Percentiles rank a stretch among this genome's conserved stretches.
Conservation (phyloP, 306 rosid genomes). For the Fragaria vesca region DNA sequence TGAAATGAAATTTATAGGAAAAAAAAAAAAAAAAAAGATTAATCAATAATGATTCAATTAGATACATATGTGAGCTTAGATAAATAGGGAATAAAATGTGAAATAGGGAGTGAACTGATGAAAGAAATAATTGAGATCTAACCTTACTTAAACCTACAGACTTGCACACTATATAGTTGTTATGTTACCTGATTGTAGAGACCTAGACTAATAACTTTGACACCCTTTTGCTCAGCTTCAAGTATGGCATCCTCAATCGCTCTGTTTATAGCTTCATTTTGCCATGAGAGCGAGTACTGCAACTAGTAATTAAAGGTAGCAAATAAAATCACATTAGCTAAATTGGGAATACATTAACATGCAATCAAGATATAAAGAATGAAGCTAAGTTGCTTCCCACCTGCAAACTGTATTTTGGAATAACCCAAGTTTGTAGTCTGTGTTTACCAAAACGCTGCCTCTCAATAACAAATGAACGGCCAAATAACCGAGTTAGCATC, state of each 20-base stretch:
- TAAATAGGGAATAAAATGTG: not conserved
- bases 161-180: not conserved
- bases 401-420: slow-evolving; percentile 33
- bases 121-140: not conserved
- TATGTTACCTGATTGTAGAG: slow-evolving; percentile 41
- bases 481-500: slow-evolving; percentile 23
- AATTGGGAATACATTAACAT: not conserved
- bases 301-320: not conserved
- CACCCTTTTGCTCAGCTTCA: slow-evolving; percentile 38
- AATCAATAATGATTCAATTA: not conserved
- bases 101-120: not conserved
- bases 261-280: slow-evolving; percentile 30
- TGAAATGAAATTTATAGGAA: slow-evolving; percentile 7
- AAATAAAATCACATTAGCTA: not conserved
- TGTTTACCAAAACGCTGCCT: slow-evolving; percentile 22
- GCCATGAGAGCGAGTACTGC: slow-evolving; percentile 31
- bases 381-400: not conserved
- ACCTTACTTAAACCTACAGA: not conserved
- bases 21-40: not conserved
- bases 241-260: slow-evolving; percentile 37
- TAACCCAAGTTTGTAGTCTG: slow-evolving; percentile 37
- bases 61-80: not conserved
- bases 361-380: not conserved
- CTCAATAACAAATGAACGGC: slow-evolving; percentile 33
- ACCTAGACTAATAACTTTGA: slow-evolving; percentile 39